Base-by-base conservation (phyloP, 208 protist species). In the Trypanosoma caninum region DNA sequence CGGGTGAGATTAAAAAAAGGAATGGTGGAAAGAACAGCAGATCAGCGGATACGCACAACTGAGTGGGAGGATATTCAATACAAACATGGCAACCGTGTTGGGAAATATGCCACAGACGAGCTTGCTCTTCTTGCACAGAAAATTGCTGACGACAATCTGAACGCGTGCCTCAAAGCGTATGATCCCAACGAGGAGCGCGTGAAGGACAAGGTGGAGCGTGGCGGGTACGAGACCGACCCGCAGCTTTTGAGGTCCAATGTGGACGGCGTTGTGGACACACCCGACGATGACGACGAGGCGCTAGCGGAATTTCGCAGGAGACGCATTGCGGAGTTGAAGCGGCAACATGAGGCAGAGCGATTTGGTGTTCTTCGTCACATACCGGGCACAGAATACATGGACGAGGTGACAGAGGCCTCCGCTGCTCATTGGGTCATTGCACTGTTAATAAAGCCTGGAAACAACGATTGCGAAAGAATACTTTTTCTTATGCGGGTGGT, bases 51-150 rank as follows among this genome's bases (percentile, higher is more conserved):
- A 34, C 83, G 72, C 45, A 96, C 91, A 3, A 93, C 87, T 10
- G 85, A 96, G 73, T 96, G 91, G 88, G 91, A 96, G 64, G 91
- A 96, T 60, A 64, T 94, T 42, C 91, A 96, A 66, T 96, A 94
- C 76, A 83, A 87, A 42, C 81, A 87, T 34, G 91, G 91, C 51
- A 96, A 96, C 61, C 74, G 78, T 13, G 82, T 92, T 3, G 91
- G 86, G 2, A 86, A 89, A 65, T 96, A 96, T 61, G 70, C 77
- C 11, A 89, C 80, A 4, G 78, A 92, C 51, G 87, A 94, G 59
- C 56, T 87, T 18, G 78, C 85, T 35, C 81, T 96, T 27, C 62
- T 94, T 3, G 79, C 85, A 7, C 91, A 96, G 52, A 77, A 86
- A 44, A 75, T 93, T 46, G 76, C 76, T 0, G 84, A 96, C n/a